Conservation (phyloP, 2,329 filamentous ascomycete genomes). For the Stenocarpella maydis region DNA sequence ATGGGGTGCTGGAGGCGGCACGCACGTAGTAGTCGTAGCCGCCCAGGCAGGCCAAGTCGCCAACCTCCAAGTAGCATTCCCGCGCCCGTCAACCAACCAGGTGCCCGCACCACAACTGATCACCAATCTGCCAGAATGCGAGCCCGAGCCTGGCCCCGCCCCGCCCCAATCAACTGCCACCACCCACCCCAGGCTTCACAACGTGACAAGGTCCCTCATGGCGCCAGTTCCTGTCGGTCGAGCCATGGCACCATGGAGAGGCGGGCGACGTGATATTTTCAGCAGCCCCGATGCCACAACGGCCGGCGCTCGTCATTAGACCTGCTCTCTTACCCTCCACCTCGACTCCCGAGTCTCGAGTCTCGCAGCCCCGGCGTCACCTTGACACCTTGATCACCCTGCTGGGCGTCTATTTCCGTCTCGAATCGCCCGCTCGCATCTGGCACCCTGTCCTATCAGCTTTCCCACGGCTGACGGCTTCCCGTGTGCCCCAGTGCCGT, state of each 20-base stretch:
- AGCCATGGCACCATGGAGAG: not conserved
- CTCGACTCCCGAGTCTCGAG: not conserved
- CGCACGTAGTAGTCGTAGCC: conserved; percentile 22
- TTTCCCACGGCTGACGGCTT: conserved; percentile 41
- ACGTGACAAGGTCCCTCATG: conserved; percentile 29
- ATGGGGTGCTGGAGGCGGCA: not conserved
- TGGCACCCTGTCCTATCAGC: conserved; percentile 56
- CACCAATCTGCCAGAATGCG: conserved; percentile 22
- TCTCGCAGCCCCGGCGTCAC: conserved; percentile 43
- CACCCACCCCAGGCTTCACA: too few species aligned
- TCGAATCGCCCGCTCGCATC: conserved; percentile 50
- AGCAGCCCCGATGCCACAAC: conserved; percentile 20
- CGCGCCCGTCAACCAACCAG: conserved; percentile 22
- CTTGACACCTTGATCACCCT: conserved; percentile 46
- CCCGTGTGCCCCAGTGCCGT: conserved; percentile 47
- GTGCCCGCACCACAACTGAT: not conserved
- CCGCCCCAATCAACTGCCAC: conserved; percentile 29
- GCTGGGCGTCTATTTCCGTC: conserved; percentile 56
- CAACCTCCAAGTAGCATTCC: conserved; percentile 29
- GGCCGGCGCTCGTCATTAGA: too few species aligned
- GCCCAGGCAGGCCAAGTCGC: conserved; percentile 18
- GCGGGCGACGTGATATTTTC: conserved; percentile 8
- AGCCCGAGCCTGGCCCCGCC: not conserved
- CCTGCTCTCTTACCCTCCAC: not conserved
- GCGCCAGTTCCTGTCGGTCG: conserved; percentile 28